Evolutionary conservation across 768 basidiomycete genomes (phyloP), one percentile per base, ranked within the genome.

Genomic region (Termitomyces sp.): DNA sequence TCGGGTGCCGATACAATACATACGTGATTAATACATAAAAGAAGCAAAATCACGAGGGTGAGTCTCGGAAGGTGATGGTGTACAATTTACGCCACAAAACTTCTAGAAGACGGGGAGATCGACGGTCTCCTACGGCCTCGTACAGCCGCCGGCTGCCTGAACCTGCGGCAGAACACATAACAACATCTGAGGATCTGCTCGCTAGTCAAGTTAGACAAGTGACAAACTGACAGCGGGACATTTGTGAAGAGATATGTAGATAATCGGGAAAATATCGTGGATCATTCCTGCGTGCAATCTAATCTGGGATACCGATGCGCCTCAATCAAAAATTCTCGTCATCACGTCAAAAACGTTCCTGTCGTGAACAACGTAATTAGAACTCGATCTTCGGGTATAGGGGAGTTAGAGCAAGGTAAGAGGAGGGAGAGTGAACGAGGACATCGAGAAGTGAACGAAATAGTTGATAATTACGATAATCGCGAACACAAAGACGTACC

Each of bases 401-500:
- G 2, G 29, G 4, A 37, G 21, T 17, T 6, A 10, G 27, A 38
- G 38, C 25, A 35, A 37, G 10, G 21, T 5, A 12, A 14, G 5
- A 32, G 19, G 11, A 27, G 10, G 4, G 25, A 35, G 12, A 37
- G 49, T n/a, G 35, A 19, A 27, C 17, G 23, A 38, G 17, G 40
- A 25, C 23, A 14, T 4, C 17, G 8, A 4, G 6, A 43, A 42
- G 17, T 10, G 11, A 14, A 25, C 7, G 14, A n/a, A 5, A 23
- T n/a, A 41, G 5, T 21, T 27, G 3, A n/a, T 51, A 7, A 38
- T 8, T 3, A 51, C 17, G 21, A 5, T 11, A 5, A 31, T 43
- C 1, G 17, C 16, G 21, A 43, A 19, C n/a, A 23, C n/a, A 2
- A 32, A 38, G 35, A 56, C 68, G 19, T 58, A 77, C 75, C 66